Conservation (phyloP, 352 stramenopile species). For the Pythium monospermum region DNA sequence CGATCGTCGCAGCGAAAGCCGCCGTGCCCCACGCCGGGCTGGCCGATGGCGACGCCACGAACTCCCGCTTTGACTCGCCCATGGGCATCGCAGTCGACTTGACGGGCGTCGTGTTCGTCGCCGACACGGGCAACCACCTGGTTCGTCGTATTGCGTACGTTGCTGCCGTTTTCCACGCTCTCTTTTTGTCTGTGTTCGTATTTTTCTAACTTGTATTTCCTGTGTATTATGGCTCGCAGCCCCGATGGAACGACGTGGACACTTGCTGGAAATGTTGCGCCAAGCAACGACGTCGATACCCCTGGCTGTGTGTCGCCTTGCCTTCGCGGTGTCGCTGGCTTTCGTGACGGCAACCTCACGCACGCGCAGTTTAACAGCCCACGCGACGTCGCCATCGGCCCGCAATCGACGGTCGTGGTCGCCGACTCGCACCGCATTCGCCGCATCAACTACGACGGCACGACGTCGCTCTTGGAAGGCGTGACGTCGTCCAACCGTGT, state of each 20-base stretch:
- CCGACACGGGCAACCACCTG: slow-evolving; percentile 95
- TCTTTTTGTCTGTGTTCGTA: neutral
- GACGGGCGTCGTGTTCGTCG: slow-evolving; percentile 88
- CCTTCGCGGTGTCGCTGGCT: slow-evolving; percentile 83
- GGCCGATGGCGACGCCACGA: slow-evolving; percentile 73
- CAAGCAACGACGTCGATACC: slow-evolving; percentile 56
- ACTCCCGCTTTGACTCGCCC: slow-evolving; percentile 90
- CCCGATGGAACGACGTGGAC: slow-evolving; percentile 53
- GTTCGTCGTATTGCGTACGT: slow-evolving; percentile 82
- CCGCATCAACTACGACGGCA: slow-evolving; percentile 65
- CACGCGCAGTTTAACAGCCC: slow-evolving; percentile 91
- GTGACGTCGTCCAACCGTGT: slow-evolving; percentile 73
- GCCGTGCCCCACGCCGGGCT: slow-evolving; percentile 82
- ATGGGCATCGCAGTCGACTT: slow-evolving; percentile 82
- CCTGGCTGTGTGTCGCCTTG: slow-evolving; percentile 88
- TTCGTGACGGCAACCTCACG: slow-evolving; percentile 83
- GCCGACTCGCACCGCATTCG: slow-evolving; percentile 88
- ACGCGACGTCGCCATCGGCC: slow-evolving; percentile 83
- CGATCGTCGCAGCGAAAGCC: slow-evolving; percentile 22
- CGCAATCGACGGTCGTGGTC: slow-evolving; percentile 82
- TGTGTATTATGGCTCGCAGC: slow-evolving; percentile 10
- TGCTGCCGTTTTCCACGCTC: neutral
- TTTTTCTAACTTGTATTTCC: neutral
- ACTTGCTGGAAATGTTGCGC: slow-evolving; percentile 51
- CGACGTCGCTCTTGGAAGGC: slow-evolving; percentile 54